Base-by-base conservation (phyloP, 1,284 basidiomycete species). In the Leccinum pachyderme region DNA sequence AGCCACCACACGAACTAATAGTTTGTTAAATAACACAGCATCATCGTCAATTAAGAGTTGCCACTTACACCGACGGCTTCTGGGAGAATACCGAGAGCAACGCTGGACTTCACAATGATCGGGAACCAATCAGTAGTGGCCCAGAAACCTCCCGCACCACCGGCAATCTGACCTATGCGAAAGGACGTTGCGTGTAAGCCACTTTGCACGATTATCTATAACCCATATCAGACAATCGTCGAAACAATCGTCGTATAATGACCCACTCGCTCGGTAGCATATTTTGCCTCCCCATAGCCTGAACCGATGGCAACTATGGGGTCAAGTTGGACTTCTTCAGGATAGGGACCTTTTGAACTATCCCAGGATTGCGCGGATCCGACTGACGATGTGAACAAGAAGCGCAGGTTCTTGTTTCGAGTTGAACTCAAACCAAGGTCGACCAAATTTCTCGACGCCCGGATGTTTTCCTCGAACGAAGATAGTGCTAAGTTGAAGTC, bases 401-500 rank as follows among this genome's bases (percentile, higher is more conserved):
- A 68, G 5, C 63, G 60, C 0, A 65, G 11, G 31, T 13, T 28
- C 3, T 29, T 13, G 3, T 11, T 48, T 12, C 33, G 8, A 2
- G 4, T 9, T 2, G 29, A 52, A 2, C 54, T 58, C 1, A 63
- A 41, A 2, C 72, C 74, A 4, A 78, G 63, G 33, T 76, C 70
- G 22, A 76, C 62, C 11, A 78, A 64, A 45, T 73, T 67, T n/a
- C 69, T 60, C 1, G 71, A 71, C 18, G 70, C 73, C 8, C 59
- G 56, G 22, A 78, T 61, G 35, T 71, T 64, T 2, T 70, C 55
- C 49, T 77, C 76, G 45, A 76, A 74, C 0, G 74, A 74, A 2
- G 63, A 55, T 2, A 77, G 58, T 0, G 71, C 61, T 29, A 73
- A 54, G 54, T 77, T 78, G 63, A 78, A 78, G 53, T 78, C 72